Conservation (phyloP, 768 basidiomycete genomes). For the Leccinum truebloodii region DNA sequence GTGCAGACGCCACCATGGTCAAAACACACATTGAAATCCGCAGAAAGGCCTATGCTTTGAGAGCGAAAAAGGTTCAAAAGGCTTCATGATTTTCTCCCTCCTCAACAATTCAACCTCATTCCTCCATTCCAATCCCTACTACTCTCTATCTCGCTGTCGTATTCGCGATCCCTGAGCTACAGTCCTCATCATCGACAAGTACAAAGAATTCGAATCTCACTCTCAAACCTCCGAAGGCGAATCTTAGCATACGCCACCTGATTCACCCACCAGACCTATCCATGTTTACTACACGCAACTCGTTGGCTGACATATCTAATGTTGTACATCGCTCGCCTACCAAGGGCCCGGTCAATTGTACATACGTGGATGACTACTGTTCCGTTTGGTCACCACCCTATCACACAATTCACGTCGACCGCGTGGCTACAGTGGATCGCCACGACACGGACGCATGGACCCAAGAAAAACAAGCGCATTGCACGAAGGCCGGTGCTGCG, state of each 20-base stretch:
- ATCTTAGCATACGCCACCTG: constrained; percentile 11
- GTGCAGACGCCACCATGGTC: constrained; percentile 17
- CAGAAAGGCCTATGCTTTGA: constrained; percentile 7
- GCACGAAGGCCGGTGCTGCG: constrained; percentile 12
- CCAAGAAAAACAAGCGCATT: constrained; percentile 8
- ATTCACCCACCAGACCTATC: constrained; percentile 13
- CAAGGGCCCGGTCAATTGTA: neutral
- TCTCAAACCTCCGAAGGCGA: constrained; percentile 2
- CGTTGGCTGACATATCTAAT: constrained; percentile 13
- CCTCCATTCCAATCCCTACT: neutral
- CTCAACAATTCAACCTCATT: neutral
- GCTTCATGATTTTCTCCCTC: neutral
- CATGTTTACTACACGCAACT: constrained; percentile 6
- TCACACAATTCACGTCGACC: constrained; percentile 12
- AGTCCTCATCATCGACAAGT: neutral
- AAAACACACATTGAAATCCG: constrained; percentile 14
- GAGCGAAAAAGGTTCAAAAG: constrained; percentile 22
- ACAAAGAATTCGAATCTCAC: constrained; percentile 4
- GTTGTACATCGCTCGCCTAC: neutral
- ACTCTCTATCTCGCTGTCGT: constrained; percentile 3
- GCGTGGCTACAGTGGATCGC: constrained; percentile 22
- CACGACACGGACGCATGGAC: constrained; percentile 32
- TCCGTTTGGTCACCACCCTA: constrained; percentile 11
- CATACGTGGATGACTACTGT: constrained; percentile 3
- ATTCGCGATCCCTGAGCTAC: constrained; percentile 9